Evolutionary conservation across 352 stramenopile genomes (phyloP), one percentile per base, ranked within the genome.

Genomic region (Phytophthora palmivora): DNA sequence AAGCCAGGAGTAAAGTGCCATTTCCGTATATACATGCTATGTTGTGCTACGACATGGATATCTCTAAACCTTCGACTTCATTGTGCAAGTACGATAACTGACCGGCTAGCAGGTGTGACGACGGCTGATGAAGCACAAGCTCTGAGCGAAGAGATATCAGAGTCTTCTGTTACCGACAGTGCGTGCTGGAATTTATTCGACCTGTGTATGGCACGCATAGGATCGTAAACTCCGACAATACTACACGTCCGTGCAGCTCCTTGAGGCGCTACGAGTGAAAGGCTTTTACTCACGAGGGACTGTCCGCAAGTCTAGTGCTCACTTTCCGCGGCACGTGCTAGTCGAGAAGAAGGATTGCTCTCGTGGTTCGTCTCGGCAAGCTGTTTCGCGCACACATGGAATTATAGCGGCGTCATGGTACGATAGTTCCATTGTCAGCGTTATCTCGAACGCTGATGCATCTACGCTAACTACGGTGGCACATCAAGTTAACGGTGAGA

Each of bases 1-100:
- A 79, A 79, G 19, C 63, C 71, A 4, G 46, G 18, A 14, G 63
- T 61, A 0, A 75, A 79, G 33, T 76, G 68, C 32, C 63, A 79
- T 42, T 76, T 74, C 39, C 33, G 62, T 8, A 58, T 76, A 4
- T n/a, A n/a, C n/a, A n/a, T n/a, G n/a, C n/a, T n/a, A n/a, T n/a
- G n/a, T n/a, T n/a, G n/a, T n/a, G n/a, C n/a, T n/a, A n/a, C n/a
- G n/a, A n/a, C n/a, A n/a, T n/a, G n/a, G n/a, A n/a, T n/a, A n/a
- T n/a, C n/a, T n/a, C n/a, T n/a, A n/a, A n/a, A n/a, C n/a, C n/a
- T n/a, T n/a, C n/a, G n/a, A n/a, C n/a, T n/a, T n/a, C n/a, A n/a
- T n/a, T n/a, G n/a, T n/a, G n/a, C n/a, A n/a, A n/a, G n/a, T n/a
- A n/a, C n/a, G n/a, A n/a, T n/a, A n/a, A n/a, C n/a, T n/a, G n/a